Evolutionary conservation across 2,329 filamentous ascomycete species (phyloP).

Genomic region (Diaporthe ampelina): DNA sequence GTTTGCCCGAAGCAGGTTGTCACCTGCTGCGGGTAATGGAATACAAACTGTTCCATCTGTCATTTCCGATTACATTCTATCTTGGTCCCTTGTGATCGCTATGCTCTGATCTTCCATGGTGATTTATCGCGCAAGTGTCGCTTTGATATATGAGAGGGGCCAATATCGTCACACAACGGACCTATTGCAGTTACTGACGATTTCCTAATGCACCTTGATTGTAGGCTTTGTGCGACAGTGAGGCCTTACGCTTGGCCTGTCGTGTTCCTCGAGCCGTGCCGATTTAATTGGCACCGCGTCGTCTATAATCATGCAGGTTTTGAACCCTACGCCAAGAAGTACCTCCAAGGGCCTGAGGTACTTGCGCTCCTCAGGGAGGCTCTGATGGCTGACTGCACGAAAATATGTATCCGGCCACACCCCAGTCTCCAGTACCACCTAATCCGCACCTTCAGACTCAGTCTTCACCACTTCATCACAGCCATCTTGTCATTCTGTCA

Average conservation of each 20-base stretch:
- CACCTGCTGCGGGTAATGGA: not conserved
- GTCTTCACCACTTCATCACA: not conserved
- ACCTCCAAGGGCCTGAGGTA: not conserved
- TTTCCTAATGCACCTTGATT: not conserved
- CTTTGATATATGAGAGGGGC: not conserved
- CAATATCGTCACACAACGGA: not conserved
- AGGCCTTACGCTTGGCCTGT: not conserved
- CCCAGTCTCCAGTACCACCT: not conserved
- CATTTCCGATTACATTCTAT: too few species aligned
- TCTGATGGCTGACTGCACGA: not conserved
- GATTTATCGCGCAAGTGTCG: not conserved
- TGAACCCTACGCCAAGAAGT: conserved; percentile 28
- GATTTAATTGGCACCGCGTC: not conserved
- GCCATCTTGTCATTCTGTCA: not conserved
- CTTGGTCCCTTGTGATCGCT: not conserved
- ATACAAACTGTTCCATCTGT: conserved; percentile 32
- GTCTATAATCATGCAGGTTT: not conserved
- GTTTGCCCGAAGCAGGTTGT: conserved; percentile 7
- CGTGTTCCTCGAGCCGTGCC: not conserved
- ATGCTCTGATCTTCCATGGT: not conserved
- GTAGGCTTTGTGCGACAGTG: not conserved
- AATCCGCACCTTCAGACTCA: too few species aligned
- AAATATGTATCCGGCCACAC: not conserved
- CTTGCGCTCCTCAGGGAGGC: not conserved
- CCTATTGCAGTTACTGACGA: not conserved